A percentile compares a stretch with the other conserved stretches of the same genome.
Evolutionary conservation across 169 alveolate genomes (phyloP).

Genomic region (Eimeria mitis): DNA sequence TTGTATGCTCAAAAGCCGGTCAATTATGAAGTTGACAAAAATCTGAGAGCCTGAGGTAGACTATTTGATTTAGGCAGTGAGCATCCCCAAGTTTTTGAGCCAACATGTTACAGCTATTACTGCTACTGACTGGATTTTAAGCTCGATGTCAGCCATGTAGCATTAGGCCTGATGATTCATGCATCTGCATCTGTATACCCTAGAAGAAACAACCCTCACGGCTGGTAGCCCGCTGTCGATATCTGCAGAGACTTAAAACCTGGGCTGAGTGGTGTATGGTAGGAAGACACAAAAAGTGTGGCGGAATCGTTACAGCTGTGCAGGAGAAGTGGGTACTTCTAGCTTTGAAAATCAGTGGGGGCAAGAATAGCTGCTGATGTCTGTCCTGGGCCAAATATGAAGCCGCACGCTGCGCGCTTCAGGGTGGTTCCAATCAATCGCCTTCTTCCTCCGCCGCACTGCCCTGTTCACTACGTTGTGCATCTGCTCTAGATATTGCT

Average conservation of each 20-base stretch:
- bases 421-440: background rate
- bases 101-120: too few species aligned
- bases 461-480: background rate
- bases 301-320: background rate
- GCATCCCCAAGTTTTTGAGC: background rate
- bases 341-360: background rate
- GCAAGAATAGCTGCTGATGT: background rate
- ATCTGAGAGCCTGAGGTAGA: background rate
- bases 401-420: background rate
- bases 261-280: background rate
- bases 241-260: background rate
- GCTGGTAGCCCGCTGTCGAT: background rate
- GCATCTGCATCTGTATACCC: background rate
- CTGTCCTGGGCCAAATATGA: background rate
- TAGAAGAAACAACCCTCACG: background rate
- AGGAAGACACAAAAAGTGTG: background rate
- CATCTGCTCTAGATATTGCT: background rate
- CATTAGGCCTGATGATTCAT: background rate
- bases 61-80: background rate
- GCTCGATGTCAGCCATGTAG: background rate
- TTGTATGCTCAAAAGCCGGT: background rate
- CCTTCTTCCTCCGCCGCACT: background rate
- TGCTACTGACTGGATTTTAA: background rate
- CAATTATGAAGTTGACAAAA: background rate
- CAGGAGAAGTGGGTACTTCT: background rate